phyloP scores from a whole-genome alignment of 805 yeast genomes.

The Saccharomycopsis selenospora region DNA sequence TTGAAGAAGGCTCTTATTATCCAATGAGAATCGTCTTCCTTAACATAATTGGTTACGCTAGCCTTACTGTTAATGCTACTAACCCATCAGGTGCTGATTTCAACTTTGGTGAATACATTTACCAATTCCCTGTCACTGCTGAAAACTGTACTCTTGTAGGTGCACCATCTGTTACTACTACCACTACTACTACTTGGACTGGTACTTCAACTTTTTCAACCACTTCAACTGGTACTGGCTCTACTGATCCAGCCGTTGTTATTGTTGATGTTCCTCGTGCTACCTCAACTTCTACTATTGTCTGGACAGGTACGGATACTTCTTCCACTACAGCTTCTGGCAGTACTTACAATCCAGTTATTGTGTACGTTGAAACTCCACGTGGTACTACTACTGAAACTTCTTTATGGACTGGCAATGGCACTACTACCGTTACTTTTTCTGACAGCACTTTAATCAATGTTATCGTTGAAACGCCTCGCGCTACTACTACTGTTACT shows the following conservation, averaged over 20 bases:
- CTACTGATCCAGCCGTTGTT: constrained; percentile 4
- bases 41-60: constrained; percentile 23
- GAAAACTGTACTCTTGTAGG: neutral
- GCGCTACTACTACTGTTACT: neutral
- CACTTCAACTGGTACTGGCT: neutral
- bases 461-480: too few relatives aligned
- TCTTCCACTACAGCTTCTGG: constrained; percentile 5
- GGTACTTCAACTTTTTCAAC: constrained; percentile 1
- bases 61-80: constrained; percentile 20
- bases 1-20: constrained; percentile 27
- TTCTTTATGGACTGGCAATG: constrained; percentile 3
- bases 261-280: constrained; percentile 8
- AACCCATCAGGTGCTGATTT: constrained; percentile 23
- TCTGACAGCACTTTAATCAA: too few relatives aligned
- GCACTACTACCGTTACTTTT: too few relatives aligned
- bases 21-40: constrained; percentile 27
- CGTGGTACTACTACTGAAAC: neutral
- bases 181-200: constrained; percentile 7
- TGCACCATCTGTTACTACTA: constrained; percentile 1
- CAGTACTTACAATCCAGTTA: neutral
- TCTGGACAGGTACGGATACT: constrained; percentile 6
- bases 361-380: constrained; percentile 5
- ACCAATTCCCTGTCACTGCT: neutral
- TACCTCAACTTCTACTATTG: constrained; percentile 1
- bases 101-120: constrained; percentile 1